Base-by-base conservation (phyloP, 2,329 filamentous ascomycete species). In the Pseudogymnoascus sp. region DNA sequence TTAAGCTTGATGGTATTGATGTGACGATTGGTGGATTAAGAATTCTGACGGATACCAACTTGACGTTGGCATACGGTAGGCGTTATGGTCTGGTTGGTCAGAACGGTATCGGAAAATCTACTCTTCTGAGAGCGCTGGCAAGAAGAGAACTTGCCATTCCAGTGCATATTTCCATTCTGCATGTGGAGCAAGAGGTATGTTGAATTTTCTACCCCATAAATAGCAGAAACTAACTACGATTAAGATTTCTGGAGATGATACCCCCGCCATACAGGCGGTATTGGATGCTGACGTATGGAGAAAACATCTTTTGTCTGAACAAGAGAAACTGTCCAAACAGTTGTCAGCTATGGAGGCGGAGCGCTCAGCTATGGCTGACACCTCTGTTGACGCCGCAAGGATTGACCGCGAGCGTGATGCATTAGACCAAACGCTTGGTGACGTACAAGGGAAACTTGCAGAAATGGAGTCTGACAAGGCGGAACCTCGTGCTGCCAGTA, bases 401-500 rank as follows among this genome's bases (percentile, higher is more conserved):
- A 81, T 97, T 25, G 93, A 97, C 74, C 84, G 85, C 64, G 91
- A 97, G 70, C 88, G 92, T 66, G 95, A 97, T 76, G 90, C 90
- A 44, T 85, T 96, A 61, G 95, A 99, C 73, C 88, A 87, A 66
- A 96, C 95, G 40, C 83, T 99, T 53, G 91, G 89, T 69, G 95
- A 99, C 73, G 87, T 99, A 60, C 92, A 99, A 73, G 77, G 83
- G 64, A 99, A 99, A 77, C 83, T 99, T 65, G 86, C 93, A 18
- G 95, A 99, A 77, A 99, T 99, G 95, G 95, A 99, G 74, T 97
- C 95, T 0, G 95, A 99, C 79, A 97, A 97, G 78, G 95, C 95
- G 64, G 95, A 99, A 74, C 90, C 95, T 67, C 84, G 95, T 73
- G 95, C 95, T 56, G 95, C 95, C 60, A 97, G 91, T 77, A 99